Evolutionary conservation across 148 eudicot genomes (phyloP).

Genomic region (Rhododendron ovatum): DNA sequence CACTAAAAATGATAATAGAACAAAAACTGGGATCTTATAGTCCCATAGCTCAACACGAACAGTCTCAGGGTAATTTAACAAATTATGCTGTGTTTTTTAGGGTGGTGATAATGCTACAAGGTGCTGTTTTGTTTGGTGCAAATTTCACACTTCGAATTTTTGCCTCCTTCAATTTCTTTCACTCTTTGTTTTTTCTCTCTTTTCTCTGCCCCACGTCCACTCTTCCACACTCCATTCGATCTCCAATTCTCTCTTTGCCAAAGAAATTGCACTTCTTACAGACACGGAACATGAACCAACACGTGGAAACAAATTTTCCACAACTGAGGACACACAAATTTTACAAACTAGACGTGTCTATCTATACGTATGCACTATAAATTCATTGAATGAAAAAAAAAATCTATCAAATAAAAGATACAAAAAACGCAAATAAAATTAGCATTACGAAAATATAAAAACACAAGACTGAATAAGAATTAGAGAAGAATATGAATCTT

Average conservation of each 20-base stretch:
- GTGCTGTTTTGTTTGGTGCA: background rate
- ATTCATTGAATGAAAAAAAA: background rate
- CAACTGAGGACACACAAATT: background rate
- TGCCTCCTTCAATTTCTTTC: background rate
- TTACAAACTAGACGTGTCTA: background rate
- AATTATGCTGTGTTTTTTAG: background rate
- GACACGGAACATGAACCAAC: background rate
- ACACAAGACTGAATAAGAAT: background rate
- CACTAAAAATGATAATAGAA: background rate
- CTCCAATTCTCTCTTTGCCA: background rate
- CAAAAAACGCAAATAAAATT: background rate
- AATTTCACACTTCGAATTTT: background rate
- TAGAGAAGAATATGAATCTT: background rate
- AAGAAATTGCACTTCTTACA: background rate
- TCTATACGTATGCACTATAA: background rate
- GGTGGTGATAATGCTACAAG: background rate
- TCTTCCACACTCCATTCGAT: background rate
- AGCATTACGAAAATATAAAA: background rate
- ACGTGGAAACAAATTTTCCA: background rate
- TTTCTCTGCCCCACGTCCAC: background rate
- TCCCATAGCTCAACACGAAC: background rate
- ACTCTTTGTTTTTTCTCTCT: background rate
- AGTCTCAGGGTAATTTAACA: background rate
- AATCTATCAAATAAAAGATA: background rate
- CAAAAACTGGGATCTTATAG: background rate